phyloP scores from a whole-genome alignment of 2,329 filamentous ascomycete species.

The Penicillium rolfsii region DNA sequence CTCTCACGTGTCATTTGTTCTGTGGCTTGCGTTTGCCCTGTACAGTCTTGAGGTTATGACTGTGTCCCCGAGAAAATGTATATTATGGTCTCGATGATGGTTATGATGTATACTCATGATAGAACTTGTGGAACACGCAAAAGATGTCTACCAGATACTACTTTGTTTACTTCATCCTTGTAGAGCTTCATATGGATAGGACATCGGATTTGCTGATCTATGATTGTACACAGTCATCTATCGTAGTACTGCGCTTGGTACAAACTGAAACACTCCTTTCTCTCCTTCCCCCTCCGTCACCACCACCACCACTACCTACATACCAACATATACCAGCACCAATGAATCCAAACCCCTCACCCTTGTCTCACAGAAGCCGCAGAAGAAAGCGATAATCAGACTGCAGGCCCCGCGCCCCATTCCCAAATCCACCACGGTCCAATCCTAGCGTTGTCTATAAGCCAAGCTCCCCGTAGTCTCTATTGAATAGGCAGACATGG shows the following conservation, averaged over 20 bases:
- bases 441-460: neutral
- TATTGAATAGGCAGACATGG: neutral
- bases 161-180: neutral
- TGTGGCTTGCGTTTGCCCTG: neutral
- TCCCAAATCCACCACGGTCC: neutral
- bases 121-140: constrained; percentile 2
- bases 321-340: neutral
- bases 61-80: constrained; percentile 7
- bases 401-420: neutral
- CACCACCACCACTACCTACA: neutral
- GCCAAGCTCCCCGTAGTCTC: neutral
- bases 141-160: neutral
- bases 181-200: neutral
- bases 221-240: neutral
- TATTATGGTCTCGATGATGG: constrained; percentile 1
- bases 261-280: neutral
- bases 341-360: neutral
- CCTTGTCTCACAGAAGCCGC: neutral
- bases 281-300: neutral
- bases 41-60: constrained; percentile 5
- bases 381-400: neutral
- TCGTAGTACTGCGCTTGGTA: neutral
- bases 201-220: neutral
- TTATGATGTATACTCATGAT: constrained; percentile 10
- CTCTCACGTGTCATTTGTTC: neutral